phyloP scores from a whole-genome alignment of 1,284 basidiomycete genomes.

The Rhodotorula sp. region DNA sequence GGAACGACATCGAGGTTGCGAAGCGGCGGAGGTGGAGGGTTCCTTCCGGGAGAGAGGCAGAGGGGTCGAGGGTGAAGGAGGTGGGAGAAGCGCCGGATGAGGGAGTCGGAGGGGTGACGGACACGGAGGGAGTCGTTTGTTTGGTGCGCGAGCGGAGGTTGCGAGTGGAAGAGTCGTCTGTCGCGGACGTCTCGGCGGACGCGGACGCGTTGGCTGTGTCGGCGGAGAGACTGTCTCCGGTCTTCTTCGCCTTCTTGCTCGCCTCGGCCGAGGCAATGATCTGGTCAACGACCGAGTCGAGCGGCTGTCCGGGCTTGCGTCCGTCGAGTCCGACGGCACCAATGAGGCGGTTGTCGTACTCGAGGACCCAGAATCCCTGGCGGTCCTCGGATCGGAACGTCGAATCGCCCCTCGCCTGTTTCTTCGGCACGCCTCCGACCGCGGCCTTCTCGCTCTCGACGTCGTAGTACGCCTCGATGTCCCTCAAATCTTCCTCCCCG shows the following conservation, averaged over 20 bases:
- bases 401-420: background rate
- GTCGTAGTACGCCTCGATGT: slow-evolving; percentile 30
- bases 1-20: slow-evolving; percentile 35
- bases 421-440: background rate
- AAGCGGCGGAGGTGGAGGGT: slow-evolving; percentile 36
- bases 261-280: background rate
- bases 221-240: background rate
- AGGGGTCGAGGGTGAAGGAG: slow-evolving; percentile 18
- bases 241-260: slow-evolving; percentile 6
- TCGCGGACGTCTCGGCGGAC: background rate
- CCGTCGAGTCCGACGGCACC: slow-evolving; percentile 35
- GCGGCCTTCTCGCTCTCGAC: slow-evolving; percentile 1
- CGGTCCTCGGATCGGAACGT: slow-evolving; percentile 6
- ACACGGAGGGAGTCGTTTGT: slow-evolving; percentile 3
- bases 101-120: slow-evolving; percentile 24
- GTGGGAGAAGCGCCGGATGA: slow-evolving; percentile 8
- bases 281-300: slow-evolving; percentile 34
- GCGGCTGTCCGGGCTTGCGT: slow-evolving; percentile 25
- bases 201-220: background rate
- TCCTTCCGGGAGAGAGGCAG: slow-evolving; percentile 17
- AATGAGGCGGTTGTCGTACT: slow-evolving; percentile 37
- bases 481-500: slow-evolving; percentile 37
- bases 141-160: slow-evolving; percentile 13
- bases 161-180: background rate
- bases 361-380: slow-evolving; percentile 39